Evolutionary conservation across 768 basidiomycete genomes (phyloP), one percentile per base, ranked within the genome.

Genomic region (Termitomyces sp.): DNA sequence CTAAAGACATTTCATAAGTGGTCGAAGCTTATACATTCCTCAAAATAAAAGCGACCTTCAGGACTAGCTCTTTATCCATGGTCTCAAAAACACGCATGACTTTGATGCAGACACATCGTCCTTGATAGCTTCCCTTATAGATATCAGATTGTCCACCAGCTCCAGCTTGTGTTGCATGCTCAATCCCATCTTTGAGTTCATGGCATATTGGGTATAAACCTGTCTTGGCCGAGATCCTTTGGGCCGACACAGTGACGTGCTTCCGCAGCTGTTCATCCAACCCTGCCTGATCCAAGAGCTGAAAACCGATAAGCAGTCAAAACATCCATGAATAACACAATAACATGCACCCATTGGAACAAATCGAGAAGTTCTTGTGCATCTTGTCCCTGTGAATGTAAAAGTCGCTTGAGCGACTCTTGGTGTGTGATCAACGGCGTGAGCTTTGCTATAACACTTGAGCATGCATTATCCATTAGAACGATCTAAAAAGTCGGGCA

Each of bases 71-170:
- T 8, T 52, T 36, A 12, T 41, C 51, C 22, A 37, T 46, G 5
- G 22, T 29, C 12, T 58, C 41, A 5, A 46, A 53, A 41, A 53
- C 8, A 16, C 48, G 50, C 24, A 53, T 46, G 4, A 31, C 43
- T n/a, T 53, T 58, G 32, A 58, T 18, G 20, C 57, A 58, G 29
- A 58, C 57, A 29, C 12, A 12, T 41, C 43, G 51, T 0, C 36
- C 51, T 10, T 44, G 20, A 24, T 39, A 39, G 4, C 29, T 29
- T 22, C 57, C 57, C 9, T 58, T 58, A 26, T 46, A 46, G 8
- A 58, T 58, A 37, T 53, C 51, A 9, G 49, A 43, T 18, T 53
- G 52, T 14, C 51, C 52, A 14, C 57, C 57, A 39, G 42, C 44
- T 32, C 27, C 51, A 8, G 52, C 36, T 36, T 47, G 29, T 5